Conservation (phyloP, 768 basidiomycete genomes). For the Suillus plorans region DNA sequence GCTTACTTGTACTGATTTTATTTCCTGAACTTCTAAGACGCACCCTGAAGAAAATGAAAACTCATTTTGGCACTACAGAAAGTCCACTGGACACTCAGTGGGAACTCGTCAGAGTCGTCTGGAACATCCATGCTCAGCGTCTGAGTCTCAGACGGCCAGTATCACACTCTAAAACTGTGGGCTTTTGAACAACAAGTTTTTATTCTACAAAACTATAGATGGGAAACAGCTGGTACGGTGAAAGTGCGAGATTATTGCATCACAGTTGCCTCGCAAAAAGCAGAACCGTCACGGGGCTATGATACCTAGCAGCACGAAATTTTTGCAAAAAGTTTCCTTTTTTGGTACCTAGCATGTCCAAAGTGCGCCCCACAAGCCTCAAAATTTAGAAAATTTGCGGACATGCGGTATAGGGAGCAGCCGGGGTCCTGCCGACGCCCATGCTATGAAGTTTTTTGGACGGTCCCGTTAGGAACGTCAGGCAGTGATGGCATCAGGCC, state of each 20-base stretch:
- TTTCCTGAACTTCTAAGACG: not conserved
- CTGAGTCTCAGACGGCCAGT: not conserved
- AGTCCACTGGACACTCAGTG: not conserved
- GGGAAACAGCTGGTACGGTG: not conserved
- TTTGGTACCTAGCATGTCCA: not conserved
- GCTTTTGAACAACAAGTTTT: not conserved
- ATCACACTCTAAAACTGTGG: not conserved
- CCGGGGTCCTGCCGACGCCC: not conserved
- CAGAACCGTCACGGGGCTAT: not conserved
- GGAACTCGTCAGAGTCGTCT: too few relatives aligned
- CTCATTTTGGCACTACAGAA: not conserved
- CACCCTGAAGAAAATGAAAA: not conserved
- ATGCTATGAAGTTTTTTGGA: not conserved
- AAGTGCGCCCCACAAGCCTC: not conserved
- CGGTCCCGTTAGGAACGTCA: not conserved
- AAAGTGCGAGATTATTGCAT: not conserved
- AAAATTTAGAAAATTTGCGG: too few relatives aligned
- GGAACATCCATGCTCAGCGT: not conserved
- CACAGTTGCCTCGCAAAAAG: not conserved
- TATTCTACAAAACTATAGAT: not conserved
- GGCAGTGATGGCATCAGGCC: not conserved
- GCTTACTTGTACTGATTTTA: not conserved
- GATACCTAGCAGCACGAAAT: not conserved
- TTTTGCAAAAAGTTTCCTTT: not conserved
- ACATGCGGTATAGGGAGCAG: not conserved